Percentiles rank a stretch among this genome's conserved stretches.
Conservation (phyloP, 495 filamentous ascomycete genomes). For the Xylaria curta region DNA sequence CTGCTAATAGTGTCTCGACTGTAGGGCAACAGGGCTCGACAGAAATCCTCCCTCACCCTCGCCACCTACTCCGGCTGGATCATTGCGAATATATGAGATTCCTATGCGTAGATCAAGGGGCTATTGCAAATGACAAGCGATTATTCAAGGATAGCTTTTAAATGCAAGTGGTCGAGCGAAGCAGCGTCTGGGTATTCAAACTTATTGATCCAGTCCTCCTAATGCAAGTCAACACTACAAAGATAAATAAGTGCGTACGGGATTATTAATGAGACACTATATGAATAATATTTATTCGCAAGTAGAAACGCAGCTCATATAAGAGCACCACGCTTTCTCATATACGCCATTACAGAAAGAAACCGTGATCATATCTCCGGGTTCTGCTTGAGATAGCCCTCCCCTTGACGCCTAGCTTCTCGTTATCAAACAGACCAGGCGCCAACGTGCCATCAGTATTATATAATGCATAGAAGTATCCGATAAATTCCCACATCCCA, state of each 20-base stretch:
- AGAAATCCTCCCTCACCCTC: neutral
- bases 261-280: neutral
- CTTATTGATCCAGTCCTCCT: neutral
- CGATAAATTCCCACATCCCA: conserved; percentile 33
- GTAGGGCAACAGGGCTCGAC: neutral
- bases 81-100: neutral
- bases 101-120: neutral
- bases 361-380: conserved; percentile 21
- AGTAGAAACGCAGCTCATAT: neutral
- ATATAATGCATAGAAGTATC: conserved; percentile 32
- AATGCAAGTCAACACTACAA: neutral
- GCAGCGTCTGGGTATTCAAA: neutral
- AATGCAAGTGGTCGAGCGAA: neutral
- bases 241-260: neutral
- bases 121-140: neutral
- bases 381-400: conserved; percentile 34
- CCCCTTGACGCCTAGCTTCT: conserved; percentile 27
- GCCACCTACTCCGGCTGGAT: neutral
- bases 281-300: neutral
- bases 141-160: neutral
- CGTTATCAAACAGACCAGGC: conserved; percentile 30
- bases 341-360: neutral
- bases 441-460: conserved; percentile 31
- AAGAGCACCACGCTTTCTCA: neutral
- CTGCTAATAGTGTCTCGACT: neutral